Evolutionary conservation across 129 eudicot genomes (phyloP).

Genomic region (Dittrichia graveolens): DNA sequence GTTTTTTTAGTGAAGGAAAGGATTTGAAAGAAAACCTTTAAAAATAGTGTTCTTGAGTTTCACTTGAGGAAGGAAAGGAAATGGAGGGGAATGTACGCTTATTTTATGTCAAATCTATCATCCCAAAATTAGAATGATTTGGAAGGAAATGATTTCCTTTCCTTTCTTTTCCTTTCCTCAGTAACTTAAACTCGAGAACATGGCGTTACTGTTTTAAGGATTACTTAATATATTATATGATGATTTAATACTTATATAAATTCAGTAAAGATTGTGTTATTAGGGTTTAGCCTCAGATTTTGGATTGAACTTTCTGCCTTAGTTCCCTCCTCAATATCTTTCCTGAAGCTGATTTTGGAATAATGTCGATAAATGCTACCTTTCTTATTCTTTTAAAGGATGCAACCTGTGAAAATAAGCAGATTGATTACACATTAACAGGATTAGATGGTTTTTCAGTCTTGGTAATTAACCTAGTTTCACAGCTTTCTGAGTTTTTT

Average conservation of each 20-base stretch:
- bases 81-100: too few species aligned
- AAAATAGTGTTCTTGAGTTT: too few species aligned
- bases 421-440: not conserved
- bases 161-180: too few species aligned
- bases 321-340: conserved; percentile 89
- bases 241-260: not conserved
- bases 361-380: conserved; percentile 57
- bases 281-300: conserved; percentile 33
- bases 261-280: not conserved
- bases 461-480: not conserved
- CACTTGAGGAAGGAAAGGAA: too few species aligned
- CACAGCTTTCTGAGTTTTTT: not conserved
- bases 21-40: too few species aligned
- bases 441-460: not conserved
- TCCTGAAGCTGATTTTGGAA: conserved; percentile 88
- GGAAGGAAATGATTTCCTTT: too few species aligned
- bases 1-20: too few species aligned
- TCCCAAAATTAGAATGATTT: too few species aligned
- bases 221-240: not conserved
- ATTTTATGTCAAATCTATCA: too few species aligned
- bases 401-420: conserved; percentile 55
- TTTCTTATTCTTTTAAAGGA: conserved; percentile 72
- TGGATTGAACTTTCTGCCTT: conserved; percentile 57
- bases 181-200: too few species aligned
- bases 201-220: too few species aligned